A percentile compares a stretch with the other conserved stretches of the same genome.
These are phyloP conservation scores for Malus orientalis DNA, from an alignment of 306 rosid species.

Conservation along the genomic window DNA sequence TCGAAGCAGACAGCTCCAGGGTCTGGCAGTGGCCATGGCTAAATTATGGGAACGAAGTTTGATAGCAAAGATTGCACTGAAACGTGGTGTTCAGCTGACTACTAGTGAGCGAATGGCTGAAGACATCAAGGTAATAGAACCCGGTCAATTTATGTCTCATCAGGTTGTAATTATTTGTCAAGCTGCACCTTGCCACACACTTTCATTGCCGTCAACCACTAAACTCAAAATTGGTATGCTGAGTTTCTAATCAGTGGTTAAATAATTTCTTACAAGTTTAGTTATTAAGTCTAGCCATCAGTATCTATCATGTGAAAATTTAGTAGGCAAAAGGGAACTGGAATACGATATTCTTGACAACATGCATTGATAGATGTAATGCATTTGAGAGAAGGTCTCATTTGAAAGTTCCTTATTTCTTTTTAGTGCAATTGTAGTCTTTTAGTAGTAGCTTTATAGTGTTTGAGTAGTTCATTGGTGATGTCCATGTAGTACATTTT, in stretches of 20 bases:
- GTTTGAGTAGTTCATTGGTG: neutral
- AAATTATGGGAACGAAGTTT: slow-evolving; percentile 87
- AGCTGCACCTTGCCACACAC: slow-evolving; percentile 2
- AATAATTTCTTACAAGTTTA: neutral
- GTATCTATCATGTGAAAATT: neutral
- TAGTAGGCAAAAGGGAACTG: neutral
- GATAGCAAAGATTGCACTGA: slow-evolving; percentile 87
- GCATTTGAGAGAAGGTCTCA: neutral
- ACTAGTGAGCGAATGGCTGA: slow-evolving; percentile 99
- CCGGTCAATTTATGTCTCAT: slow-evolving; percentile 7
- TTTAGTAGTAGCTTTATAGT: neutral
- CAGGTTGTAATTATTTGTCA: neutral
- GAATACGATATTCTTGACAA: neutral
- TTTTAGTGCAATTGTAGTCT: neutral
- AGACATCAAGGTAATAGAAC: slow-evolving; percentile 72
- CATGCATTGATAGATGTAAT: neutral
- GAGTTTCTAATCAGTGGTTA: neutral
- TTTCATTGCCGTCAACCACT: neutral
- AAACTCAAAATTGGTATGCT: slow-evolving; percentile 6
- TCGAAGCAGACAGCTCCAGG: slow-evolving; percentile 88
- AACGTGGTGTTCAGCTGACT: slow-evolving; percentile 94
- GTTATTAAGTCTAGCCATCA: neutral
- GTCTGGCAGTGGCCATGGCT: slow-evolving; percentile 72
- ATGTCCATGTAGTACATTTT: neutral
- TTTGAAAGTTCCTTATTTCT: neutral